phyloP scores from a whole-genome alignment of 106 monocot species.

The Vanilla planifolia region DNA sequence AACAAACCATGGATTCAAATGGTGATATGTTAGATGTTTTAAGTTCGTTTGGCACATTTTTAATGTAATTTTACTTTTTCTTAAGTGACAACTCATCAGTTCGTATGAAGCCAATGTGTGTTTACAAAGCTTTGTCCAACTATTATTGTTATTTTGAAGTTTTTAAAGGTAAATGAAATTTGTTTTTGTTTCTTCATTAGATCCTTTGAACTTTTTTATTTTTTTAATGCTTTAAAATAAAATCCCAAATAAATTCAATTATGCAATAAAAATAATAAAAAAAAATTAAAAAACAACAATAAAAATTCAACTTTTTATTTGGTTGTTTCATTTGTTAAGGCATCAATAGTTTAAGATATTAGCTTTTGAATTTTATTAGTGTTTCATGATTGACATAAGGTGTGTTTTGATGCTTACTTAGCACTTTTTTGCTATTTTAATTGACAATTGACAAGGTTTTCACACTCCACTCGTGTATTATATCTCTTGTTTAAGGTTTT shows the following conservation, averaged over 20 bases:
- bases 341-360: not conserved
- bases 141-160: constrained; percentile 79
- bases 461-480: not conserved
- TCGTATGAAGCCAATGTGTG: constrained; percentile 84
- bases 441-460: not conserved
- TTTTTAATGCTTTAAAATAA: not conserved
- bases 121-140: constrained; percentile 86
- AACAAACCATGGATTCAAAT: constrained; percentile 66
- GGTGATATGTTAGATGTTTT: too few species aligned
- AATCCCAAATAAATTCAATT: too few species aligned
- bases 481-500: not conserved
- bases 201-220: not conserved
- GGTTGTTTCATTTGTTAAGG: not conserved
- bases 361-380: too few species aligned
- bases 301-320: not conserved
- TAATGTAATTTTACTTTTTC: constrained; percentile 1
- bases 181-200: not conserved
- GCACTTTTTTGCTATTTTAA: not conserved
- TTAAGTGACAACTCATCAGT: constrained; percentile 69
- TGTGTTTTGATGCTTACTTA: not conserved
- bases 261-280: not conserved
- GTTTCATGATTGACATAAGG: not conserved
- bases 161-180: constrained; percentile 74
- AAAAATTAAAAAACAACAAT: not conserved
- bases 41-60: too few species aligned